These are phyloP conservation scores for Globisporangium echinulatum DNA, from an alignment of 352 stramenopile genomes.

Conservation along the genomic window DNA sequence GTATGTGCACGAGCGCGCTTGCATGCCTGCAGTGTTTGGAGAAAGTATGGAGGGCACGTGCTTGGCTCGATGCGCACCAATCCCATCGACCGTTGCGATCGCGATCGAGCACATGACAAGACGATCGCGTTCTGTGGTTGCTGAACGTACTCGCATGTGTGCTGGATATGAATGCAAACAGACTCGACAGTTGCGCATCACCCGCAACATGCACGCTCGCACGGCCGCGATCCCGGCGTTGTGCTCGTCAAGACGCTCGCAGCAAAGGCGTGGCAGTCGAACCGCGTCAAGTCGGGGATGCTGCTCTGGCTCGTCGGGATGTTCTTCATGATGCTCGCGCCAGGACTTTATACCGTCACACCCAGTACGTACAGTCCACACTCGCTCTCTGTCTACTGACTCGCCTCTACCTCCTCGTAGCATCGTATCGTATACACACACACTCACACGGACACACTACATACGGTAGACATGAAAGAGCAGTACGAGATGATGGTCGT, in stretches of 20 bases:
- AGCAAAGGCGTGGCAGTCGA: slow-evolving; percentile 43
- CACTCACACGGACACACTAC: neutral
- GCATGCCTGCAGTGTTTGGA: no score
- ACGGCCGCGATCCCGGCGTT: slow-evolving; percentile 30
- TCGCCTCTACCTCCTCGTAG: no score
- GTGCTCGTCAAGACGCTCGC: slow-evolving; percentile 52
- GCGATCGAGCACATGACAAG: neutral
- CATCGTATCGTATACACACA: neutral
- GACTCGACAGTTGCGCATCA: slow-evolving; percentile 1
- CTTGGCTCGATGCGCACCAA: no score
- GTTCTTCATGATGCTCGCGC: slow-evolving; percentile 77
- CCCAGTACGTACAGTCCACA: slow-evolving; percentile 13
- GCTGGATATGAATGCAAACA: neutral
- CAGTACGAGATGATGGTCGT: slow-evolving; percentile 74
- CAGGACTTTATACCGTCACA: slow-evolving; percentile 50
- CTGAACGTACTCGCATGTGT: neutral
- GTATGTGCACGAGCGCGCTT: neutral
- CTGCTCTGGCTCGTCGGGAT: slow-evolving; percentile 70
- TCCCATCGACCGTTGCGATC: no score
- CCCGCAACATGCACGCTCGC: neutral
- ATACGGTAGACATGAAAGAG: slow-evolving; percentile 50
- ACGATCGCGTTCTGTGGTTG: neutral
- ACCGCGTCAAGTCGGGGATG: slow-evolving; percentile 56
- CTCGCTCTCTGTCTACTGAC: no score
- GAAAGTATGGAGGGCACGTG: no score